Evolutionary conservation across 352 stramenopile species (phyloP), one percentile per base, ranked within the genome.

Genomic region (Phytophthora macrochlamydospora): DNA sequence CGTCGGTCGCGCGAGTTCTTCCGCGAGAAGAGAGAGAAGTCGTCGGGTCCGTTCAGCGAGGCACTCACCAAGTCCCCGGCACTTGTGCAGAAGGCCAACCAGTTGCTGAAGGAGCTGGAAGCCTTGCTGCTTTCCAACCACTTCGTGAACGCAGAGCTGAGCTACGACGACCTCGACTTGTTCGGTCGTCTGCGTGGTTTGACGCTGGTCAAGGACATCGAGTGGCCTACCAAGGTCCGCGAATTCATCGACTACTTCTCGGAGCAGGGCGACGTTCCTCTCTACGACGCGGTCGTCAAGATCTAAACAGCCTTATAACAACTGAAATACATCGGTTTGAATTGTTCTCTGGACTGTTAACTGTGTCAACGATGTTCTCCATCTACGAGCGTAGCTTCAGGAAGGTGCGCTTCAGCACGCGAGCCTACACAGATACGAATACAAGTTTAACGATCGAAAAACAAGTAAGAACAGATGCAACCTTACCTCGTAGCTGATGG

Each of bases 391-490:
- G 86, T 11, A 98, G 67, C 62, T 95, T 97, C 51, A 98, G 83
- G 73, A 98, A 98, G 24, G 98, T 94, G 43, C 90, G 87, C 79
- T 98, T 98, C 51, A 98, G 71, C 44, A 98, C 81, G 5, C 92
- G 83, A 13, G 95, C 93, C 84, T 93, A 45, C 37, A 7, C 37
- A 46, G 1, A 49, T 32, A 62, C 43, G 35, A 57, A 4, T 52
- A 7, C 14, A 38, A 2, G 4, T 29, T 33, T 13, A 14, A 46
- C n/a, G 8, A 31, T 4, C 33, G 43, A 55, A 51, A 6, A 52
- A n/a, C 24, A 38, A 56, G 32, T 38, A 7, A 51, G 2, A 7
- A 43, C 31, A 4, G 5, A 69, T 29, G 12, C 7, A 50, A 5
- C 29, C 52, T 48, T 53, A 93, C 85, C 78, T 98, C 95, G 65